A percentile compares a stretch with the other conserved stretches of the same genome.
Evolutionary conservation across 345 rosid genomes (phyloP).

Genomic region (Camelina laxa): DNA sequence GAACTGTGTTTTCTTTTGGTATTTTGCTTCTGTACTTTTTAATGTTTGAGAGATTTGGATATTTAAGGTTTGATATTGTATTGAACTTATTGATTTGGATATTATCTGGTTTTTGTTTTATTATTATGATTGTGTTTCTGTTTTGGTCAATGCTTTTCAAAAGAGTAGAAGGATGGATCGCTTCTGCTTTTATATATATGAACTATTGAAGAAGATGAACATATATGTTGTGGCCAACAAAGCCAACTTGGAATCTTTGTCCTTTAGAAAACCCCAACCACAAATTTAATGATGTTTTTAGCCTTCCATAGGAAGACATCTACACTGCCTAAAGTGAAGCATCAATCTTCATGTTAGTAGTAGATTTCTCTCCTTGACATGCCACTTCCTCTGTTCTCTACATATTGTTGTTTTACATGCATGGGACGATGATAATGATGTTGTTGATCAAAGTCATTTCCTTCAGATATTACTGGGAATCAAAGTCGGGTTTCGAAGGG

Average conservation of each 20-base stretch:
- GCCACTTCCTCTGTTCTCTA: conserved; percentile 21
- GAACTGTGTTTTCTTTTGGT: neutral
- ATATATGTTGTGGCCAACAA: conserved; percentile 21
- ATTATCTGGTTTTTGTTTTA: neutral
- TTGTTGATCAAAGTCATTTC: conserved; percentile 6
- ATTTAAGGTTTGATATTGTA: neutral
- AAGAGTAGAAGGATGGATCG: neutral
- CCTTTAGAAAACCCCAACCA: conserved; percentile 2
- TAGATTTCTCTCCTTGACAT: conserved; percentile 13
- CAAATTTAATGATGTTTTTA: neutral
- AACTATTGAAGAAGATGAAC: conserved; percentile 22
- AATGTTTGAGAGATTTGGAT: neutral
- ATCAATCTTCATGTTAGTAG: conserved; percentile 40
- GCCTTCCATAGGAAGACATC: conserved; percentile 16
- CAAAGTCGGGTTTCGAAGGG: conserved; percentile 87
- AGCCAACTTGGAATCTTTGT: neutral
- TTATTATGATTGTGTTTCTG: neutral
- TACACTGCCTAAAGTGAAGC: conserved; percentile 18
- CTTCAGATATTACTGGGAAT: conserved; percentile 68
- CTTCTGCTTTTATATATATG: neutral
- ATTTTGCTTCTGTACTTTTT: neutral
- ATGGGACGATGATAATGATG: conserved; percentile 9
- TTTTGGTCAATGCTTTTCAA: neutral
- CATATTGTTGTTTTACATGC: conserved; percentile 30
- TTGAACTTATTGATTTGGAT: conserved; percentile 8